Conservation (phyloP, 495 filamentous ascomycete genomes). For the Astrocystis sublimbata region DNA sequence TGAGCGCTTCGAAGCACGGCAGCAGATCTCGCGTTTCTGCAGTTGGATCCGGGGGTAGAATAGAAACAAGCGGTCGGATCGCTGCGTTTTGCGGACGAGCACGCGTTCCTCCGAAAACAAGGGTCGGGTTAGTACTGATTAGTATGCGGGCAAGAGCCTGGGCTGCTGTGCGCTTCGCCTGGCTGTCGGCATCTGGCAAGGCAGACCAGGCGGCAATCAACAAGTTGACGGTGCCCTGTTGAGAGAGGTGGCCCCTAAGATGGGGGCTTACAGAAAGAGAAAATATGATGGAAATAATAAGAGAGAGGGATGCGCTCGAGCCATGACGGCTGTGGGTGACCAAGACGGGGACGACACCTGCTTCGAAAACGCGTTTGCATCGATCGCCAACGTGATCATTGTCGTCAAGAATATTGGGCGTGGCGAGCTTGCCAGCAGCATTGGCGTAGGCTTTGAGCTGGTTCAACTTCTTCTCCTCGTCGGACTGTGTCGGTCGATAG, state of each 20-base stretch:
- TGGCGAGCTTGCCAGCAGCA: constrained; percentile 61
- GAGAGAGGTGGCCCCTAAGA: constrained; percentile 75
- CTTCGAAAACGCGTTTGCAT: constrained; percentile 74
- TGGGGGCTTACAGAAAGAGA: constrained; percentile 70
- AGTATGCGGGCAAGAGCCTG: constrained; percentile 91
- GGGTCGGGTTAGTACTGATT: constrained; percentile 81
- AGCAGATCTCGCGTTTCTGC: constrained; percentile 78
- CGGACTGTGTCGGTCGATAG: constrained; percentile 76
- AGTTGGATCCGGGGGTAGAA: constrained; percentile 59
- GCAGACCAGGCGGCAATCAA: constrained; percentile 67
- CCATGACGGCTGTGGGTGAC: constrained; percentile 67
- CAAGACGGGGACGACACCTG: constrained; percentile 71
- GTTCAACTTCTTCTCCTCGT: constrained; percentile 86
- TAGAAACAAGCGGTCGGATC: constrained; percentile 73
- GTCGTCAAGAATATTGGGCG: constrained; percentile 68
- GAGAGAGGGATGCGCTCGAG: constrained; percentile 62
- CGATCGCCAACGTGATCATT: constrained; percentile 73
- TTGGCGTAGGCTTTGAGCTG: constrained; percentile 94
- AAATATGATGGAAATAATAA: constrained; percentile 73
- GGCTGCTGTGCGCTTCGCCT: constrained; percentile 63
- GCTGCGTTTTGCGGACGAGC: constrained; percentile 71
- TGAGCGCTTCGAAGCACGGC: constrained; percentile 82
- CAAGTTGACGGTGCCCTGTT: constrained; percentile 87
- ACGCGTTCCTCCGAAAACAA: constrained; percentile 77
- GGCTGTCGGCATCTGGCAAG: constrained; percentile 52